A percentile compares a stretch with the other conserved stretches of the same genome.
These are phyloP conservation scores for Datisca glomerata DNA, from an alignment of 306 rosid species.

Conservation along the genomic window DNA sequence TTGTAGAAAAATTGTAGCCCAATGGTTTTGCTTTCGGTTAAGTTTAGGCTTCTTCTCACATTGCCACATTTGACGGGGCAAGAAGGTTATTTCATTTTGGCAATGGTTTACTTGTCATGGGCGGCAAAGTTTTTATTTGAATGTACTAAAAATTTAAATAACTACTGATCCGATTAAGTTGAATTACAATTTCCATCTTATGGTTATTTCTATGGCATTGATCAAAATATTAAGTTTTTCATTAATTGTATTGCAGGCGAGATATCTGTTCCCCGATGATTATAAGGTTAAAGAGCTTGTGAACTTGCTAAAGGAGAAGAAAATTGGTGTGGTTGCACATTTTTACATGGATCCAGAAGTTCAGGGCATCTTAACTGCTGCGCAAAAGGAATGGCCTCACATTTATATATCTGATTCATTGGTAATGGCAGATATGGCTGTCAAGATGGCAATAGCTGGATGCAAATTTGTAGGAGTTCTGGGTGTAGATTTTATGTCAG, in stretches of 20 bases:
- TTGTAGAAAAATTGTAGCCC: too few species aligned
- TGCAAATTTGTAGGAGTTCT: conserved; percentile 74
- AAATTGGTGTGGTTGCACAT: conserved; percentile 91
- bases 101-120: background rate
- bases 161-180: background rate
- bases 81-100: background rate
- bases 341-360: conserved; percentile 99
- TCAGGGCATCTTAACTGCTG: conserved; percentile 87
- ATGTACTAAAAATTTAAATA: background rate
- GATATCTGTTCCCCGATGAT: conserved; percentile 59
- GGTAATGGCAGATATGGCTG: conserved; percentile 95
- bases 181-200: background rate
- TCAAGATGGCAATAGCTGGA: conserved; percentile 81
- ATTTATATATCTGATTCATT: conserved; percentile 90
- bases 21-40: too few species aligned
- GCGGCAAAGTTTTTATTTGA: background rate
- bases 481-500: conserved; percentile 98
- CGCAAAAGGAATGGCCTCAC: conserved; percentile 95
- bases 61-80: background rate
- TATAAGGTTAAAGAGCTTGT: conserved; percentile 52
- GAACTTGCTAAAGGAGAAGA: conserved; percentile 60
- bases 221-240: conserved; percentile 8
- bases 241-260: conserved; percentile 57
- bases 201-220: background rate
- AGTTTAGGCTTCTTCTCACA: too few species aligned